phyloP scores from a whole-genome alignment of 2,329 filamentous ascomycete species.

The Capronia americana region DNA sequence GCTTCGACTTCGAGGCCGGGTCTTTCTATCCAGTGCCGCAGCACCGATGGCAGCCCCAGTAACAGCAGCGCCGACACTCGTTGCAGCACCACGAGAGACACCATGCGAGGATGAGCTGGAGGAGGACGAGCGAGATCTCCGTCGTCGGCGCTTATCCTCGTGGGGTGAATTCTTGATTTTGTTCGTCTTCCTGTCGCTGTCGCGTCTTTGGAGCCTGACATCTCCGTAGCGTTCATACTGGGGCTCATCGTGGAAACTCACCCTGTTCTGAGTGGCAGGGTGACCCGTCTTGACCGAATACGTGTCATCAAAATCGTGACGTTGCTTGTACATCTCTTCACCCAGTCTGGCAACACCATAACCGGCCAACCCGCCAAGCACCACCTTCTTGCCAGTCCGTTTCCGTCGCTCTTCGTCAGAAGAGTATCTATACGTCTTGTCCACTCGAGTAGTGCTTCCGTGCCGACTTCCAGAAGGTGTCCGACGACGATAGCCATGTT shows the following conservation, averaged over 20 bases:
- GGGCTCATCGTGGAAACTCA: constrained; percentile 37
- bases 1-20: constrained; percentile 42
- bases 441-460: constrained; percentile 55
- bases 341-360: constrained; percentile 60
- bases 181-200: constrained; percentile 39
- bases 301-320: constrained; percentile 65
- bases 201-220: constrained; percentile 42
- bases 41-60: constrained; percentile 50
- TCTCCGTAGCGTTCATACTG: constrained; percentile 53
- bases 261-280: constrained; percentile 44
- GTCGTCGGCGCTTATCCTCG: constrained; percentile 14
- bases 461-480: constrained; percentile 43
- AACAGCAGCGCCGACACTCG: constrained; percentile 46
- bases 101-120: constrained; percentile 21
- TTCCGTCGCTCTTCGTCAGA: constrained; percentile 55
- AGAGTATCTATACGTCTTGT: constrained; percentile 66
- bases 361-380: constrained; percentile 59
- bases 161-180: constrained; percentile 9
- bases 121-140: constrained; percentile 35
- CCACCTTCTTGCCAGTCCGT: constrained; percentile 59
- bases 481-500: constrained; percentile 59
- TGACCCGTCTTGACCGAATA: constrained; percentile 65
- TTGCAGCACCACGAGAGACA: constrained; percentile 38
- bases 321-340: constrained; percentile 59
- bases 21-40: constrained; percentile 25